Percentiles rank a stretch among this genome's conserved stretches.
phyloP scores from a whole-genome alignment of 441 rosid species.

The Bocquillonia castaneifolia region DNA sequence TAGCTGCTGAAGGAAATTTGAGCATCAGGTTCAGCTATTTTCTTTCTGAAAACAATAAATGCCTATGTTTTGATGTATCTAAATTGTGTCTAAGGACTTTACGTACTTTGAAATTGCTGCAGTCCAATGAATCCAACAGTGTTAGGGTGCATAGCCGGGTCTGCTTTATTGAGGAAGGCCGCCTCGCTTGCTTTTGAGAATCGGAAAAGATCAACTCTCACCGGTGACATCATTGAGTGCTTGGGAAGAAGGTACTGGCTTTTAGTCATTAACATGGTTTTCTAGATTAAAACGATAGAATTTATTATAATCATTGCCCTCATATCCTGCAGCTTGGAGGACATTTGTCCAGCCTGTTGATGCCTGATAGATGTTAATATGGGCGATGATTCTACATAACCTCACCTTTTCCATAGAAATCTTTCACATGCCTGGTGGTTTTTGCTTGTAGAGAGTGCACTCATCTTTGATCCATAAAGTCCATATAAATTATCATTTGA shows the following conservation, averaged over 20 bases:
- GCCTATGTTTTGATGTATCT: neutral
- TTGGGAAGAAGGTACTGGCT: constrained; percentile 61
- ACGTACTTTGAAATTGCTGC: constrained; percentile 14
- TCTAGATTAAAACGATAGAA: neutral
- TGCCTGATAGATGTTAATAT: neutral
- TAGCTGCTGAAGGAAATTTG: constrained; percentile 29
- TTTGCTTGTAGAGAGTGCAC: too few species aligned
- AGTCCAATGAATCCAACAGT: constrained; percentile 54
- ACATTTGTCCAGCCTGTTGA: constrained; percentile 54
- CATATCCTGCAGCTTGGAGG: constrained; percentile 62
- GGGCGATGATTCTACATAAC: neutral
- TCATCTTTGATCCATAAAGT: too few species aligned
- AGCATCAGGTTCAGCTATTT: constrained; percentile 36
- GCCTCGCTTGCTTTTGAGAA: constrained; percentile 65
- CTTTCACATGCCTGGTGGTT: neutral
- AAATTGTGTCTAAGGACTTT: neutral
- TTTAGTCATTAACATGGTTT: neutral
- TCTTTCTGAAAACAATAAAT: neutral
- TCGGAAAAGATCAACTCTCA: constrained; percentile 76
- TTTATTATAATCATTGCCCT: neutral
- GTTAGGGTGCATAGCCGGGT: constrained; percentile 81
- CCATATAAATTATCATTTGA: too few species aligned
- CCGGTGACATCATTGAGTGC: constrained; percentile 68
- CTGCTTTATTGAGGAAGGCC: constrained; percentile 75
- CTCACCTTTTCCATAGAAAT: neutral